Conservation (phyloP, 345 rosid genomes). For the Dipteronia sinensis region DNA sequence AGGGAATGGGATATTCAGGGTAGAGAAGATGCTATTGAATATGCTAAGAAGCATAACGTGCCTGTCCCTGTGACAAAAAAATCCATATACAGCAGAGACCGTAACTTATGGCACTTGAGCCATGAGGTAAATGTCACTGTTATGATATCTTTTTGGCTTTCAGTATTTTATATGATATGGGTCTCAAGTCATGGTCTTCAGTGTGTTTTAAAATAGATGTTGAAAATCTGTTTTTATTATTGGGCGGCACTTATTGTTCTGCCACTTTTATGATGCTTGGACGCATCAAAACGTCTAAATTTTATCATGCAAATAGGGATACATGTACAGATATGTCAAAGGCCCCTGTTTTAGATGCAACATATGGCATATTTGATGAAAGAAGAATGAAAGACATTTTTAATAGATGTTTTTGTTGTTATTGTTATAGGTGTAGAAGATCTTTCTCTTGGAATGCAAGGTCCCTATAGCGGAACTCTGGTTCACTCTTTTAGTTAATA, state of each 20-base stretch:
- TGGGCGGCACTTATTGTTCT: not conserved
- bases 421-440: not conserved
- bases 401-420: not conserved
- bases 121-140: constrained; percentile 61
- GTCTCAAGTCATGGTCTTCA: not conserved
- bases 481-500: not conserved
- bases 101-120: constrained; percentile 95
- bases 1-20: constrained; percentile 97
- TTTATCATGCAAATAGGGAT: not conserved
- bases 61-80: constrained; percentile 96
- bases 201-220: not conserved
- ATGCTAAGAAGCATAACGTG: constrained; percentile 89
- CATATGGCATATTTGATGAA: not conserved
- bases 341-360: not conserved
- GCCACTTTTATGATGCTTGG: not conserved
- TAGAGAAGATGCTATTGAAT: constrained; percentile 94
- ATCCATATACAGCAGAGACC: constrained; percentile 93
- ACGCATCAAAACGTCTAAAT: not conserved
- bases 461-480: not conserved
- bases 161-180: not conserved
- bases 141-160: not conserved
- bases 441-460: not conserved
- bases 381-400: not conserved
- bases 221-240: not conserved
- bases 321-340: not conserved